Evolutionary conservation across 2,329 filamentous ascomycete genomes (phyloP).

Genomic region (Monilinia fructigena): DNA sequence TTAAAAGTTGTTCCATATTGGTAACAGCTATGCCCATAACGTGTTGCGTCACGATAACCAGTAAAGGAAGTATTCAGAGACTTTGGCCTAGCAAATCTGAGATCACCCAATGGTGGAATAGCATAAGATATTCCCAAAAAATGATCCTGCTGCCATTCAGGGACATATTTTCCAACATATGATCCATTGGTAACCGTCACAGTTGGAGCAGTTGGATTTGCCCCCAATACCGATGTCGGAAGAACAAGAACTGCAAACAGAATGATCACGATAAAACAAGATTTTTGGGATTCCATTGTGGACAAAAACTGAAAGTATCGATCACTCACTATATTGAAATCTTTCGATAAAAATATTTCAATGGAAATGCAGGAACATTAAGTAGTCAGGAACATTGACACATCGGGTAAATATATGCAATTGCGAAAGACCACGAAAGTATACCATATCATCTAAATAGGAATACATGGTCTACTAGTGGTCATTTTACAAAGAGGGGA

Average conservation of each 20-base stretch:
- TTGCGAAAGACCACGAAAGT: neutral
- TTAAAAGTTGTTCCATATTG: slow-evolving; percentile 45
- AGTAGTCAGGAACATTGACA: neutral
- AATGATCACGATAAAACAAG: neutral
- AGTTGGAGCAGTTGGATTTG: slow-evolving; percentile 25
- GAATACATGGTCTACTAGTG: neutral
- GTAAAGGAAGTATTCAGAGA: slow-evolving; percentile 44
- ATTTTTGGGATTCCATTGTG: neutral
- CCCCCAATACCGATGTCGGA: neutral
- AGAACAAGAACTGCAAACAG: slow-evolving; percentile 4
- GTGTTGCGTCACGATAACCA: slow-evolving; percentile 43
- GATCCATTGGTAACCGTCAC: slow-evolving; percentile 34
- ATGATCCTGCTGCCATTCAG: slow-evolving; percentile 40
- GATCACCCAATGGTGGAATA: slow-evolving; percentile 46
- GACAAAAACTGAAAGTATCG: neutral
- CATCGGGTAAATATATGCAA: neutral
- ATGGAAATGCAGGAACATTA: neutral
- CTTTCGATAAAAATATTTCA: neutral
- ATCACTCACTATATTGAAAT: neutral
- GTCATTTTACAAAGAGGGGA: neutral
- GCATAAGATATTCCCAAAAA: slow-evolving; percentile 53
- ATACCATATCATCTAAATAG: neutral
- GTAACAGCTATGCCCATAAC: slow-evolving; percentile 49
- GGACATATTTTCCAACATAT: slow-evolving; percentile 31
- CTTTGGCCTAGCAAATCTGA: slow-evolving; percentile 44